Base-by-base conservation (phyloP, 192 early-diverging fungal species). In the Dispira simplex region DNA sequence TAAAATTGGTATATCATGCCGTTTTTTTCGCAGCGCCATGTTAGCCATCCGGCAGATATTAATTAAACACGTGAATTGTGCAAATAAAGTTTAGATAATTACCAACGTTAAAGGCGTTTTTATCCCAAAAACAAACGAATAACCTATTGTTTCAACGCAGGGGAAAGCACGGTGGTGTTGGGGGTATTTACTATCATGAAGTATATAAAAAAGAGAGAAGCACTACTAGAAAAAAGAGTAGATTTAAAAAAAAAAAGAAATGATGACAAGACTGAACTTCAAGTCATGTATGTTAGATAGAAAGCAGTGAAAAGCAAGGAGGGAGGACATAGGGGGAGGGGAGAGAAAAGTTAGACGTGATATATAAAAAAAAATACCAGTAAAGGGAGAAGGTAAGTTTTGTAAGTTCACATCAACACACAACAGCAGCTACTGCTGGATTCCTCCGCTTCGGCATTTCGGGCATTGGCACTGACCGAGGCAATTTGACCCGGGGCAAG, bases 361-460 rank as follows among this genome's bases (percentile, higher is more conserved):
- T n/a, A 53, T 53, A 53, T 2, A 0, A 20, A 26, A 53, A n/a
- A 0, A 20, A 26, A 11, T 26, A 53, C 18, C 51, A 9, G 2
- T 53, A 39, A 1, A 39, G 32, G n/a, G 6, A 39, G 32, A 39
- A 39, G 32, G 32, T 4, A 39, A 39, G 32, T 39, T 39, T 39
- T 4, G 32, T 6, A 39, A 39, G 32, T 2, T 26, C n/a, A 53
- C 51, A 53, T 53, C 51, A 53, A 26, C 20, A 53, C 51, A 53
- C 51, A 53, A 18, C 51, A 53, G 18, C 51, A 53, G 21, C 51
- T 26, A 53, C 51, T 53, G 51, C 51, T 53, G 20, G 51, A 25
- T 1, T 53, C 51, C 10, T 53, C 51, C 20, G 10, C 21, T 20
- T 53, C 51, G 9, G 26, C 26, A 26, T 20, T 20, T 26, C 51